A percentile compares a stretch with the other conserved stretches of the same genome.
Evolutionary conservation across 2,329 filamentous ascomycete species (phyloP).

Genomic region (Claviceps maximensis): DNA sequence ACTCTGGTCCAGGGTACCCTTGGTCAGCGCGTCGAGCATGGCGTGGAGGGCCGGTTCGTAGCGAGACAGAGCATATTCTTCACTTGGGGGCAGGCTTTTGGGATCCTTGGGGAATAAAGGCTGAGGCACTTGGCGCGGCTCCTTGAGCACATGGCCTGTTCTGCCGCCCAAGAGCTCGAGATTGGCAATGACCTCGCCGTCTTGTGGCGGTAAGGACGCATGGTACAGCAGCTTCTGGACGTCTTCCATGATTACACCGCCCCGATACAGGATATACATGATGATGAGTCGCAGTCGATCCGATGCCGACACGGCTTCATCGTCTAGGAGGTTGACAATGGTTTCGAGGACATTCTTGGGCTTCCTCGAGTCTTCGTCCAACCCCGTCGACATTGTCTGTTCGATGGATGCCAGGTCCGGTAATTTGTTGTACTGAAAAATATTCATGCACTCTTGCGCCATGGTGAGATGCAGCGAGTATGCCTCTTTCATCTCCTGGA

Average conservation of each 20-base stretch:
- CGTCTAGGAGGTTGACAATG: conserved; percentile 76
- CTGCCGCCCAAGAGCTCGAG: conserved; percentile 71
- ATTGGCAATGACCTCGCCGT: conserved; percentile 62
- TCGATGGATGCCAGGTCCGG: conserved; percentile 79
- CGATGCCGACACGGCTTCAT: conserved; percentile 54
- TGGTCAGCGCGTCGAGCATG: conserved; percentile 65
- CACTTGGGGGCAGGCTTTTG: conserved; percentile 40
- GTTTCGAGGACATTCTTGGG: conserved; percentile 81
- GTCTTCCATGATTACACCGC: conserved; percentile 74
- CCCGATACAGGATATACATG: conserved; percentile 73
- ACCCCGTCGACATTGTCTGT: conserved; percentile 79
- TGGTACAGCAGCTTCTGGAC: conserved; percentile 75
- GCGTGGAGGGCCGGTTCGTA: conserved; percentile 71
- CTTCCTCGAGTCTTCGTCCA: conserved; percentile 86
- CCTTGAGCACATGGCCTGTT: conserved; percentile 58
- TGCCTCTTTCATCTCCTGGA: conserved; percentile 87
- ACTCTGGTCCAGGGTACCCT: conserved; percentile 51
- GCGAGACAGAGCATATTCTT: conserved; percentile 76
- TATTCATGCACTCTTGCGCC: conserved; percentile 94
- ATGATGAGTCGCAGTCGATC: conserved; percentile 78
- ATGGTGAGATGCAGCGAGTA: conserved; percentile 92
- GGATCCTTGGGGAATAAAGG: conserved; percentile 62
- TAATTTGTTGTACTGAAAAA: conserved; percentile 74
- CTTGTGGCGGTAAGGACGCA: conserved; percentile 59
- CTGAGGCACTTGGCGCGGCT: conserved; percentile 49